These are phyloP conservation scores for Aspergillus sp. DNA, from an alignment of 2,329 filamentous ascomycete species.

Conservation along the genomic window DNA sequence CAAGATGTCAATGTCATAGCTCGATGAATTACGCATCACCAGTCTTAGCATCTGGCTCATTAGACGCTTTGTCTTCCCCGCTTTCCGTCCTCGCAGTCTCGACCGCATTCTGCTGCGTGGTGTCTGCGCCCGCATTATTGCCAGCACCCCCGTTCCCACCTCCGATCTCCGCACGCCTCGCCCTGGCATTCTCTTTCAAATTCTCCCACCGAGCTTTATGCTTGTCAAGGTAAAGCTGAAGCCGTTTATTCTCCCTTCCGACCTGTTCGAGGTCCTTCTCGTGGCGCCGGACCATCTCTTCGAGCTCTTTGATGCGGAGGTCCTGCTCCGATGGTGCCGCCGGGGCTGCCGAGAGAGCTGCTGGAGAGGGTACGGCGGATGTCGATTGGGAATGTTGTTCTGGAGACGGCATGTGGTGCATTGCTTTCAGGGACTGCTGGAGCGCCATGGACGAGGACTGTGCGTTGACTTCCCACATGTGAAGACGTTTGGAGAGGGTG, in stretches of 20 bases:
- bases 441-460: slow-evolving; percentile 86
- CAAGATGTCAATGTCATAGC: not conserved
- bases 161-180: slow-evolving; percentile 33
- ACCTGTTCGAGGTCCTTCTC: slow-evolving; percentile 67
- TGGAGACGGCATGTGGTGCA: slow-evolving; percentile 44
- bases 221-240: slow-evolving; percentile 57
- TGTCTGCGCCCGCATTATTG: slow-evolving; percentile 15
- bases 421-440: slow-evolving; percentile 73
- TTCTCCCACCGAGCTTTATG: slow-evolving; percentile 72
- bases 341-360: slow-evolving; percentile 22
- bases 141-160: slow-evolving; percentile 21
- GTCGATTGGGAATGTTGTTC: slow-evolving; percentile 38
- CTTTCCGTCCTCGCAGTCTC: not conserved
- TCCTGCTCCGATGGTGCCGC: slow-evolving; percentile 44
- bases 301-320: slow-evolving; percentile 66
- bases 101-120: not conserved
- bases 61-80: not conserved
- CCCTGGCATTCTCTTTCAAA: slow-evolving; percentile 66
- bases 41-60: slow-evolving; percentile 2
- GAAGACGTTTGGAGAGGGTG: slow-evolving; percentile 82
- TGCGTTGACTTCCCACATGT: slow-evolving; percentile 89
- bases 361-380: slow-evolving; percentile 32
- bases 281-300: slow-evolving; percentile 65
- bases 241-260: slow-evolving; percentile 64
- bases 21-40: not conserved